Evolutionary conservation across 2,329 filamentous ascomycete species (phyloP).

Genomic region (Diaporthe longicolla): DNA sequence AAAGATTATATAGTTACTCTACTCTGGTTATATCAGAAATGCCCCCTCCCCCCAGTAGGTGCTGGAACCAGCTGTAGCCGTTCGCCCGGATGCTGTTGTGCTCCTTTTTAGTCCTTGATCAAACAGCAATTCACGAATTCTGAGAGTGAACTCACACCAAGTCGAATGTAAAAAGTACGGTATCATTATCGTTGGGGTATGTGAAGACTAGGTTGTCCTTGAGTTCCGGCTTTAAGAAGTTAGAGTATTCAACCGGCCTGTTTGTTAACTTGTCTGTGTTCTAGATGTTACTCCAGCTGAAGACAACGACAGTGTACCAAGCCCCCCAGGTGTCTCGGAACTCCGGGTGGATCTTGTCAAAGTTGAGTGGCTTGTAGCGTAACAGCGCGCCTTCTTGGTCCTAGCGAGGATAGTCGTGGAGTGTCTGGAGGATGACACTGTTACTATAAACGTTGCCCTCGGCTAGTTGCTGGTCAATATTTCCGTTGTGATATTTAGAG

Average conservation of each 20-base stretch:
- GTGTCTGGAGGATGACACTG: not conserved
- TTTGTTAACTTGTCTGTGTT: not conserved
- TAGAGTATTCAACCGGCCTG: not conserved
- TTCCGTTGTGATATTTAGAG: not conserved
- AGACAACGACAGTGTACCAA: not conserved
- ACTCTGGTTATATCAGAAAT: no score
- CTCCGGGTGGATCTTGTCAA: not conserved
- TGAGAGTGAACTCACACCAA: not conserved
- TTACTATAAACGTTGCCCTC: not conserved
- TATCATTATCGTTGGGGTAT: not conserved
- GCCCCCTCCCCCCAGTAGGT: no score
- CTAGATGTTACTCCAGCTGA: not conserved
- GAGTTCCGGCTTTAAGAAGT: not conserved
- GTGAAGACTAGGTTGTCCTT: slow-evolving; percentile 6
- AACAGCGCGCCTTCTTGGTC: not conserved
- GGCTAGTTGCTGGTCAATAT: slow-evolving; percentile 1
- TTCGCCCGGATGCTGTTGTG: not conserved
- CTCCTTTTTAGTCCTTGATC: not conserved
- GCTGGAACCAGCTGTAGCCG: not conserved
- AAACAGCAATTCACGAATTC: not conserved
- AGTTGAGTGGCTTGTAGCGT: not conserved
- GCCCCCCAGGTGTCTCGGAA: not conserved
- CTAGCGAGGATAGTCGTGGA: not conserved
- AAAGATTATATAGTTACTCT: no score
- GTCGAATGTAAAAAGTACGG: not conserved